phyloP scores from a whole-genome alignment of 768 basidiomycete species.

The Rhodotorula toruloides region DNA sequence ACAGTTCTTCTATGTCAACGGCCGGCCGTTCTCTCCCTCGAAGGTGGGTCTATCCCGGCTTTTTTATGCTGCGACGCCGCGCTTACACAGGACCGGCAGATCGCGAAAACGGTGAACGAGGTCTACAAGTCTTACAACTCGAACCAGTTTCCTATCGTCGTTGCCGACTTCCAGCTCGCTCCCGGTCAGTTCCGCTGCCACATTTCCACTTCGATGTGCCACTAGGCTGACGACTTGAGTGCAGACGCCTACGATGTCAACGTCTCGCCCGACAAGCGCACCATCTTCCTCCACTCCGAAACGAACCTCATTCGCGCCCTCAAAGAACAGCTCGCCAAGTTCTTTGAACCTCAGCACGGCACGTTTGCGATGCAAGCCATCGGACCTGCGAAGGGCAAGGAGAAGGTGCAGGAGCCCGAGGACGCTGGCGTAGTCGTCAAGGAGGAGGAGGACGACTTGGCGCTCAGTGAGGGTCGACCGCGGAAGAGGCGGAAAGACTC shows the following conservation, averaged over 20 bases:
- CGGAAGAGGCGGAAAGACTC: no score
- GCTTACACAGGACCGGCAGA: conserved; percentile 54
- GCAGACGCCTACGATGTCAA: conserved; percentile 83
- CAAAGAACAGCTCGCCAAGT: conserved; percentile 55
- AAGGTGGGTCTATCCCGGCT: conserved; percentile 54
- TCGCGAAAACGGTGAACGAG: conserved; percentile 87
- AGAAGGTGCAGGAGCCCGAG: background rate
- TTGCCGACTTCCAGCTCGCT: conserved; percentile 78
- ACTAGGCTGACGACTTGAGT: background rate
- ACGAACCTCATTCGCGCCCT: conserved; percentile 67
- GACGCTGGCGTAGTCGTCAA: no score
- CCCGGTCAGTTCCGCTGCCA: conserved; percentile 55
- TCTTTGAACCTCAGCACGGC: conserved; percentile 56
- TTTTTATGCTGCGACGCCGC: background rate
- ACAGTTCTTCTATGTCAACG: conserved; percentile 90
- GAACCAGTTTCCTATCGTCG: conserved; percentile 69
- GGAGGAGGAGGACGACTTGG: conserved; percentile 1
- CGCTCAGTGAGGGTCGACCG: no score
- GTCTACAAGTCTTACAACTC: conserved; percentile 77
- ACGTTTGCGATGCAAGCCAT: conserved; percentile 58
- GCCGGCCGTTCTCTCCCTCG: conserved; percentile 71
- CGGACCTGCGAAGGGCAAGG: conserved; percentile 4
- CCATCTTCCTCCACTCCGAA: conserved; percentile 85
- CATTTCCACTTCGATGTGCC: background rate
- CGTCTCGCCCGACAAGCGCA: conserved; percentile 94